Evolutionary conservation across 2,329 filamentous ascomycete species (phyloP).

Genomic region (Aspergillus fischeri): DNA sequence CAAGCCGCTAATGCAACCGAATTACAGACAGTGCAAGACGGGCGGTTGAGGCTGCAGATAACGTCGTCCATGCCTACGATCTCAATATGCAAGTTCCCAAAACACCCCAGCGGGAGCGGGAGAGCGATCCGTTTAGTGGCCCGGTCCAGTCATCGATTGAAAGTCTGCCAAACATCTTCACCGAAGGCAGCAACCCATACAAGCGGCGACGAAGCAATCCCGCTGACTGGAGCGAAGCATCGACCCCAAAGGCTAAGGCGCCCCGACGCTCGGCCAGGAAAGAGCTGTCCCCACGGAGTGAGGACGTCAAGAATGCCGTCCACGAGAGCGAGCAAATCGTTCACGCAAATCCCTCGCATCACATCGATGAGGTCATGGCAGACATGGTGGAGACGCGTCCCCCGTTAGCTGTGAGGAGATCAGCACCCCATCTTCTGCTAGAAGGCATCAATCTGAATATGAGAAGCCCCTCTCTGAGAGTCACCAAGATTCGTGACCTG

Average conservation of each 20-base stretch:
- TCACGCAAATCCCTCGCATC: conserved; percentile 30
- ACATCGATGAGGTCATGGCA: conserved; percentile 38
- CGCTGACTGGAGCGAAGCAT: conserved; percentile 30
- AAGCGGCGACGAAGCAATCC: conserved; percentile 44
- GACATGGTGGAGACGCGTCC: conserved; percentile 35
- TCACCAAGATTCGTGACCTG: conserved; percentile 44
- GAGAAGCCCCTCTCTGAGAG: conserved; percentile 34
- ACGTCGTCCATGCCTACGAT: conserved; percentile 71
- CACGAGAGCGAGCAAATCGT: conserved; percentile 41
- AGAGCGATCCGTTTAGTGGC: conserved; percentile 31
- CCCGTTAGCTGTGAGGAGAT: conserved; percentile 33
- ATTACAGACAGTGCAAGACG: conserved; percentile 62
- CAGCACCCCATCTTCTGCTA: conserved; percentile 31
- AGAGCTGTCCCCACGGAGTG: conserved; percentile 36
- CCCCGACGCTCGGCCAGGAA: conserved; percentile 28
- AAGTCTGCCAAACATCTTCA: conserved; percentile 37
- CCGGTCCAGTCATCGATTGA: conserved; percentile 26
- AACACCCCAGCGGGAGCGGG: conserved; percentile 46
- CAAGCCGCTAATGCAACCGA: background rate
- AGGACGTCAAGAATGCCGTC: conserved; percentile 39
- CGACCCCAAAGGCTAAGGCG: conserved; percentile 34
- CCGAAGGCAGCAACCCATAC: conserved; percentile 42
- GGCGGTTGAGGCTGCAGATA: conserved; percentile 69
- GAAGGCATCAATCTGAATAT: conserved; percentile 36
- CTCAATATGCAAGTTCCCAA: conserved; percentile 72